phyloP scores from a whole-genome alignment of 805 yeast genomes.

The Yamadazyma takamatsuzukensis region DNA sequence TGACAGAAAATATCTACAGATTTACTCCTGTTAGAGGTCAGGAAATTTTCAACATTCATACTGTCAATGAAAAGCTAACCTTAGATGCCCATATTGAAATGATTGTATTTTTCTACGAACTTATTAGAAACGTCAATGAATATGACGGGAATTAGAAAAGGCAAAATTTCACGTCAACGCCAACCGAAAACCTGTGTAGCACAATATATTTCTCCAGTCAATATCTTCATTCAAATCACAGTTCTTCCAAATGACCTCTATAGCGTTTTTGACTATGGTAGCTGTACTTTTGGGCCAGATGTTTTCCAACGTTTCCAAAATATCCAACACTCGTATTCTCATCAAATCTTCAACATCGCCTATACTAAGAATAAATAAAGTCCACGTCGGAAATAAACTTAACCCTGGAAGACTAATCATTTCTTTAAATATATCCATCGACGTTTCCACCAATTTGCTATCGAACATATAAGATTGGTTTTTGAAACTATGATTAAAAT shows the following conservation, averaged over 20 bases:
- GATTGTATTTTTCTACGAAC: constrained; percentile 40
- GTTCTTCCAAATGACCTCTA: constrained; percentile 25
- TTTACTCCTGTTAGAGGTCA: constrained; percentile 26
- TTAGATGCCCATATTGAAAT: constrained; percentile 32
- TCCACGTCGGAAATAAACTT: constrained; percentile 27
- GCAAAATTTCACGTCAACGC: constrained; percentile 22
- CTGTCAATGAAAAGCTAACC: constrained; percentile 32
- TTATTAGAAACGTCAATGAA: constrained; percentile 41
- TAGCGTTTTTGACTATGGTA: constrained; percentile 16
- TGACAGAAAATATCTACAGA: constrained; percentile 54
- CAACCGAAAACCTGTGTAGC: constrained; percentile 17
- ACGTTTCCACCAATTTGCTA: too few relatives aligned
- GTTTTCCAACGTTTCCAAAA: constrained; percentile 14
- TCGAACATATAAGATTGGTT: too few relatives aligned
- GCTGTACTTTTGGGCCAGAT: constrained; percentile 25
- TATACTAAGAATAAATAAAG: constrained; percentile 19
- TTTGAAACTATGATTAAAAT: too few relatives aligned
- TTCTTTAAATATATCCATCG: constrained; percentile 5
- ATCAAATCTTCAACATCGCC: constrained; percentile 14
- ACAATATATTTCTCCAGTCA: constrained; percentile 25
- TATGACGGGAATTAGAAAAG: constrained; percentile 12
- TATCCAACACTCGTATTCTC: constrained; percentile 14
- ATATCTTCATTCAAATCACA: constrained; percentile 15
- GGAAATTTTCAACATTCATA: constrained; percentile 22
- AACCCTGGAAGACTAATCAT: constrained; percentile 3